phyloP scores from a whole-genome alignment of 495 filamentous ascomycete species.

The Entonaema liquescens region DNA sequence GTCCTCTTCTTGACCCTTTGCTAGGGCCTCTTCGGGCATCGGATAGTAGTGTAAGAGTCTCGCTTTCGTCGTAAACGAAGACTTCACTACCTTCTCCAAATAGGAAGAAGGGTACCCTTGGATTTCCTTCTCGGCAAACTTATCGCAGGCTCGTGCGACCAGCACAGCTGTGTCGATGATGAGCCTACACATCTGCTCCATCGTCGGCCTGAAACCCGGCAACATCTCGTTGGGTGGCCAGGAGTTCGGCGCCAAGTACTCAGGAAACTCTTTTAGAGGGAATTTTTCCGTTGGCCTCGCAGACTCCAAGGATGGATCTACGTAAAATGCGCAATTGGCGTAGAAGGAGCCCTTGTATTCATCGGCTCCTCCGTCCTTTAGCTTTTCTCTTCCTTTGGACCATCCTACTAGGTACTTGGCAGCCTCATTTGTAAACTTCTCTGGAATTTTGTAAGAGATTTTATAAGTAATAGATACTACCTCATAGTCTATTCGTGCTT shows the following conservation, averaged over 20 bases:
- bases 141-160: slow-evolving; percentile 88
- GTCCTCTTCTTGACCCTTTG: slow-evolving; percentile 66
- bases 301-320: slow-evolving; percentile 68
- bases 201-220: slow-evolving; percentile 73
- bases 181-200: slow-evolving; percentile 79
- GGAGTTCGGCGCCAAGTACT: slow-evolving; percentile 74
- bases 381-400: slow-evolving; percentile 93
- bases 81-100: slow-evolving; percentile 84
- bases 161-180: slow-evolving; percentile 90
- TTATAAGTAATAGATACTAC: not conserved
- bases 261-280: slow-evolving; percentile 66
- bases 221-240: slow-evolving; percentile 77
- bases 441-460: slow-evolving; percentile 47
- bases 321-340: slow-evolving; percentile 93
- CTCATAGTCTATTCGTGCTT: not conserved
- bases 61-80: slow-evolving; percentile 89
- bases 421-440: slow-evolving; percentile 69
- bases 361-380: slow-evolving; percentile 87
- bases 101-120: slow-evolving; percentile 77
- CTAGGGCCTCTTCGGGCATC: slow-evolving; percentile 48
- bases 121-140: slow-evolving; percentile 81
- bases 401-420: slow-evolving; percentile 72
- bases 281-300: slow-evolving; percentile 66
- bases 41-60: slow-evolving; percentile 95
- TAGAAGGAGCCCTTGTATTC: slow-evolving; percentile 97